These are phyloP conservation scores for Alternaria postmessia DNA, from an alignment of 2,329 filamentous ascomycete species.

Conservation along the genomic window DNA sequence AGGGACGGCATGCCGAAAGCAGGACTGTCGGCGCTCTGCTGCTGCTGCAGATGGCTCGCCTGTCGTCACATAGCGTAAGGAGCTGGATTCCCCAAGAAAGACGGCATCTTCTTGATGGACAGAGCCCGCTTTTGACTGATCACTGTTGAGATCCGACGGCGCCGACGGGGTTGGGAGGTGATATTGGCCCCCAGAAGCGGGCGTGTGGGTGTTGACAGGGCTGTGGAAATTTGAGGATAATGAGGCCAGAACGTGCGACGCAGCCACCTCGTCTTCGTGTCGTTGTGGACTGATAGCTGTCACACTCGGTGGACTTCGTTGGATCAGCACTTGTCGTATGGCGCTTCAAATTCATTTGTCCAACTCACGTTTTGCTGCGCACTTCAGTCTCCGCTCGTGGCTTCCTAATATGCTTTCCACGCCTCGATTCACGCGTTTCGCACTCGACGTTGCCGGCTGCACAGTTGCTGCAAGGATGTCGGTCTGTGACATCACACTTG, in stretches of 20 bases:
- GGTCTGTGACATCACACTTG: slow-evolving; percentile 57
- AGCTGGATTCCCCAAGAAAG: slow-evolving; percentile 59
- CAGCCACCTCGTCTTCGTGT: slow-evolving; percentile 40
- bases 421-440: slow-evolving; percentile 54
- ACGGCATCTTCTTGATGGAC: slow-evolving; percentile 38
- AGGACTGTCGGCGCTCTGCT: slow-evolving; percentile 24
- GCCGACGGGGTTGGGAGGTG: slow-evolving; percentile 25
- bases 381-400: slow-evolving; percentile 27
- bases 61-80: slow-evolving; percentile 52
- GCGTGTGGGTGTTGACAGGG: slow-evolving; percentile 23
- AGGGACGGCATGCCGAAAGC: slow-evolving; percentile 44
- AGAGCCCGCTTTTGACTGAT: slow-evolving; percentile 24
- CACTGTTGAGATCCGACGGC: slow-evolving; percentile 17
- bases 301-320: background rate
- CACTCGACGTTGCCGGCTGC: slow-evolving; percentile 48
- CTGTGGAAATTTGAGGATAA: slow-evolving; percentile 39
- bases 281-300: slow-evolving; percentile 24
- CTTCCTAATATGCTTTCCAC: slow-evolving; percentile 53
- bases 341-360: too few species aligned
- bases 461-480: slow-evolving; percentile 56
- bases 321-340: background rate
- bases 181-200: slow-evolving; percentile 17
- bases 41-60: slow-evolving; percentile 48
- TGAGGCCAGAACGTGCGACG: slow-evolving; percentile 41
- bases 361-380: slow-evolving; percentile 27